Base-by-base conservation (phyloP, 306 rosid species). In the Inga oerstediana region DNA sequence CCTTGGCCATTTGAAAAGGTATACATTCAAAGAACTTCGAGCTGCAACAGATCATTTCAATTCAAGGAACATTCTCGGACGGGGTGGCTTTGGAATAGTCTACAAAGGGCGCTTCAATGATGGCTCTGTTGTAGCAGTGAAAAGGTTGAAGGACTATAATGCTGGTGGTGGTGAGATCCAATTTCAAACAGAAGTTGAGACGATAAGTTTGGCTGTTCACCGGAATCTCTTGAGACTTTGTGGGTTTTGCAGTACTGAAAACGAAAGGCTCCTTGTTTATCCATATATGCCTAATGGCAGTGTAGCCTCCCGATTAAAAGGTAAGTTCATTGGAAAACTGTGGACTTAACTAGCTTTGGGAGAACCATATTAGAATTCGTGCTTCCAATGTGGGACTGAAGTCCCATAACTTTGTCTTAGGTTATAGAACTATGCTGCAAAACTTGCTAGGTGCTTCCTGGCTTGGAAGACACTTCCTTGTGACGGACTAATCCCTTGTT, bases 31-130 rank as follows among this genome's bases (percentile, higher is more conserved):
- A 88, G 99, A 97, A 87, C 98, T 97, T 39, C 87, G 99, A 76
- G 83, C 94, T 44, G 98, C 99, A 48, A 94, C 99, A 0, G 99
- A 92, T 79, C 97, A 97, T 89, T 97, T 97, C 86, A 91, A 87
- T 89, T 81, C 99, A 12, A 94, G 91, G 91, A 91, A 97, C 76
- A 94, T 97, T 81, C 88, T 97, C 3, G 99, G 99, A 79, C 93
- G 97, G 88, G 99, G 99, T 52, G 98, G 99, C 24, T 97, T 94
- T 88, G 99, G 99, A 71, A 97, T 97, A 88, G 99, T 97, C 51
- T 97, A 84, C 93, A 97, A 90, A 85, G 99, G 98, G 1, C 17
- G 85, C 85, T 86, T 97, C 89, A 94, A 82, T 62, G 98, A 94
- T 71, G 94, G 99, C n/a, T 89, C 95, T 48, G 74, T 92, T 48